Conservation (phyloP, 1,284 basidiomycete species). For the Xerocomus cyaneibrunnescens region DNA sequence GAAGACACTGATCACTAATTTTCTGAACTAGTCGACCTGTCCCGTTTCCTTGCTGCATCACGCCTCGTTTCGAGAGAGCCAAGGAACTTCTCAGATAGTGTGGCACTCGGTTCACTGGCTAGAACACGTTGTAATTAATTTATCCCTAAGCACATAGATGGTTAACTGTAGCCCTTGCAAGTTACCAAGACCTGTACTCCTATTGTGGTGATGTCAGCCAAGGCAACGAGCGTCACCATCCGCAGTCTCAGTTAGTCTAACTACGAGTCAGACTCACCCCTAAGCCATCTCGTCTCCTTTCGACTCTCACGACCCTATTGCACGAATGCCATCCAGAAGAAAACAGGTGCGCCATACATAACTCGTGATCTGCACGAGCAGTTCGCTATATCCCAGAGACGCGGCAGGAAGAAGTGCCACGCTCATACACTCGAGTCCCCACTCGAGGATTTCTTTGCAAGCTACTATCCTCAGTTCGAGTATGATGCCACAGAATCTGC, state of each 20-base stretch:
- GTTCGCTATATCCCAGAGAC: neutral
- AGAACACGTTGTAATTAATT: neutral
- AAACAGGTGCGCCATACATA: neutral
- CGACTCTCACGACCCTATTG: neutral
- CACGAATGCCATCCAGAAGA: neutral
- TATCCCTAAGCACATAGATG: neutral
- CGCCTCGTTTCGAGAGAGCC: constrained; percentile 16
- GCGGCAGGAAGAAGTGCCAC: neutral
- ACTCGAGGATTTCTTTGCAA: constrained; percentile 5
- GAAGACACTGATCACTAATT: constrained; percentile 3
- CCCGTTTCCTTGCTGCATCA: constrained; percentile 24
- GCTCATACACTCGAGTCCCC: neutral
- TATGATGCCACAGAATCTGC: constrained; percentile 18
- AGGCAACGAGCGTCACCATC: too few relatives aligned
- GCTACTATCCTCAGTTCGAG: constrained; percentile 4
- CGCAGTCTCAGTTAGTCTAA: too few relatives aligned
- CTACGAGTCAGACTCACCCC: too few relatives aligned
- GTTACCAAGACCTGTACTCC: too few relatives aligned
- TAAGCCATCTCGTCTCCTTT: neutral
- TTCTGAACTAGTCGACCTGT: constrained; percentile 13
- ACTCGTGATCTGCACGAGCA: neutral
- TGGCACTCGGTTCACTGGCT: too few relatives aligned
- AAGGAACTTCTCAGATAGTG: constrained; percentile 6
- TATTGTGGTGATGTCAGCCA: too few relatives aligned
- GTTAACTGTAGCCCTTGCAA: neutral